Evolutionary conservation across 208 protist genomes (phyloP), one percentile per base, ranked within the genome.

Genomic region (Zelonia costaricensis): DNA sequence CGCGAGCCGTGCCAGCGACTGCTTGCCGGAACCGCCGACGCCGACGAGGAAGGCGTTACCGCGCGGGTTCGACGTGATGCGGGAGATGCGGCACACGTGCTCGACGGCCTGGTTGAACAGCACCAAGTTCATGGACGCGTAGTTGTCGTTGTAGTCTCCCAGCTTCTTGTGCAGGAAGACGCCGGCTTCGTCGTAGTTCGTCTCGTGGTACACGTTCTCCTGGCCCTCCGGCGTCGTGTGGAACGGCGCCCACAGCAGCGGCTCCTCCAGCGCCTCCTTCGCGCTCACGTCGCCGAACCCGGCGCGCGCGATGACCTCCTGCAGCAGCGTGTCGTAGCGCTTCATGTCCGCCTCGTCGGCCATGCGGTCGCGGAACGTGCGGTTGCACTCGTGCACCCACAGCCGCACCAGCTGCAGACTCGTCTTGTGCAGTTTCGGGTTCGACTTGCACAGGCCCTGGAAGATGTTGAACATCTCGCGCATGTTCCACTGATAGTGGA

Each of bases 401-500:
- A 99, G 85, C 31, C 95, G 91, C 15, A 97, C 80, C 35, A 99
- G 69, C 42, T 92, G 70, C 38, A 92, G 42, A 42, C 74, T 76
- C 22, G 70, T 89, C 7, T 79, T 93, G 74, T 98, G 90, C 9
- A 92, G 52, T 65, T 95, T 95, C n/a, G 74, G 76, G 69, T 84
- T 84, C 31, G 89, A 84, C 70, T 96, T 94, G 62, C 91, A 97
- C 30, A 98, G 68, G 46, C 94, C 94, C 66, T 98, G 95, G 62
- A 98, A 97, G 45, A 99, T 93, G 75, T 97, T 97, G 62, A 97
- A 97, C 70, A 99, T 93, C 63, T 99, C 98, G 30, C 98, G 83
- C 79, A 99, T 94, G 81, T 99, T 99, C 94, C 99, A 99, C 62
- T 98, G 87, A 80, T 99, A 99, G 76, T 99, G 98, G 84, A 99